These are phyloP conservation scores for Cryomyces antarcticus DNA, from an alignment of 495 filamentous ascomycete species.

Conservation along the genomic window DNA sequence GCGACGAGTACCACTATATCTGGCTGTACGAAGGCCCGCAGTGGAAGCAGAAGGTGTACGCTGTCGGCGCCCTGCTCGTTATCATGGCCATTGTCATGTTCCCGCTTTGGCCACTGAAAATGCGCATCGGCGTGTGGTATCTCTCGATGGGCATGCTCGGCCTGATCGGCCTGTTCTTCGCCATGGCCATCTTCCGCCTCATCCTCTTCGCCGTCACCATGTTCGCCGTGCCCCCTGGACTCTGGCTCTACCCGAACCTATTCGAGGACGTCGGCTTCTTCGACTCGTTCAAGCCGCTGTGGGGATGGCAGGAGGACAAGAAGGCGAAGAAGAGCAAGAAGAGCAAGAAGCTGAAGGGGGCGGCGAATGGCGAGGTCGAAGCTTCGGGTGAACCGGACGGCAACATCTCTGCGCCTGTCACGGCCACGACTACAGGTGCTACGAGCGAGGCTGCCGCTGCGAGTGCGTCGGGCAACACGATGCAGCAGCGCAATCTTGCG, in stretches of 20 bases:
- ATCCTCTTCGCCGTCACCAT: constrained; percentile 91
- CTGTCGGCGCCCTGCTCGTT: constrained; percentile 53
- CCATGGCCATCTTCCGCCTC: constrained; percentile 87
- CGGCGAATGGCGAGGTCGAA: not conserved
- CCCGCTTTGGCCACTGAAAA: constrained; percentile 82
- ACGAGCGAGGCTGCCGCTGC: not conserved
- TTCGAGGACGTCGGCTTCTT: constrained; percentile 98
- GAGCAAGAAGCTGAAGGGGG: not conserved
- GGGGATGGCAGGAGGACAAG: constrained; percentile 87
- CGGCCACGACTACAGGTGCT: not conserved
- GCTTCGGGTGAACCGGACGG: not conserved
- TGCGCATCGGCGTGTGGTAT: constrained; percentile 94
- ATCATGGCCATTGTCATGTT: constrained; percentile 86
- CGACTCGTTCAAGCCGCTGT: constrained; percentile 87
- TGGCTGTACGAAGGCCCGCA: constrained; percentile 94
- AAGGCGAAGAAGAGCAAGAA: not conserved
- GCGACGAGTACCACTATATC: constrained; percentile 81
- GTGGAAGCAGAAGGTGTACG: constrained; percentile 82
- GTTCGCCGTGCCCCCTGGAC: constrained; percentile 61
- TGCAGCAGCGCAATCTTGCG: constrained; percentile 6
- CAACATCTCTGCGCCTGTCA: not conserved
- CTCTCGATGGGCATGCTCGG: constrained; percentile 87
- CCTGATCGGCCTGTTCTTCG: constrained; percentile 85
- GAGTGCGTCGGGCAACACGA: constrained; percentile 1
- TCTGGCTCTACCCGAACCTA: constrained; percentile 95